phyloP scores from a whole-genome alignment of 352 stramenopile species.

The Phytophthora hibernalis region DNA sequence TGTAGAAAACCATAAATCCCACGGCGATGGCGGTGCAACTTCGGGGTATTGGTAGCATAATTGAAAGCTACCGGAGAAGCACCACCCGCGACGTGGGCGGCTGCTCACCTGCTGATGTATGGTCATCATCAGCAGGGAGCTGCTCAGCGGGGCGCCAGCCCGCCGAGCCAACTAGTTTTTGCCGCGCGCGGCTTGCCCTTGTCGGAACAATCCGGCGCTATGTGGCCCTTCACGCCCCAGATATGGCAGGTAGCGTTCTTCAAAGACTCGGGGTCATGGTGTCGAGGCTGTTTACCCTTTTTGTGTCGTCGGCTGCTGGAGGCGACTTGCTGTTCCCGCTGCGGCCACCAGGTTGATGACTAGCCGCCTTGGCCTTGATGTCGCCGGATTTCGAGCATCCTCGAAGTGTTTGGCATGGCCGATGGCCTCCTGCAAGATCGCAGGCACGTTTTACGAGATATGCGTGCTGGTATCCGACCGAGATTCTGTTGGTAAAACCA shows the following conservation, averaged over 20 bases:
- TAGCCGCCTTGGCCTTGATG: neutral
- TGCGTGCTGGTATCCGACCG: neutral
- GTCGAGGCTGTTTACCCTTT: neutral
- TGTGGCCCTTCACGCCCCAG: too few relatives aligned
- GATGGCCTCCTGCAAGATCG: neutral
- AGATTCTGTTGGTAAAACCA: constrained; percentile 8
- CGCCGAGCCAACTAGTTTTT: constrained; percentile 13
- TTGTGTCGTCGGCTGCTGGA: neutral
- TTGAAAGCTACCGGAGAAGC: neutral
- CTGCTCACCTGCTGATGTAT: constrained; percentile 2
- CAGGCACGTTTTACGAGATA: neutral
- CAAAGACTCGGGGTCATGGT: neutral
- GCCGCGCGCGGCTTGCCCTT: constrained; percentile 3
- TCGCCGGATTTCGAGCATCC: neutral
- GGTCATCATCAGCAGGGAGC: constrained; percentile 2
- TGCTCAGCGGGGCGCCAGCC: constrained; percentile 15
- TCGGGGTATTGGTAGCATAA: neutral
- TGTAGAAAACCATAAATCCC: neutral
- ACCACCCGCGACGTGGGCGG: too few relatives aligned
- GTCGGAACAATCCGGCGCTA: neutral
- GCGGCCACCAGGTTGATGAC: too few relatives aligned
- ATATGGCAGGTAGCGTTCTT: neutral
- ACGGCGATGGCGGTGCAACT: neutral
- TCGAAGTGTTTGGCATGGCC: neutral
- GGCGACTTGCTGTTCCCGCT: too few relatives aligned